Conservation (phyloP, 1,139 yeast genomes). For the Hemisphaericaspora subhashii region DNA sequence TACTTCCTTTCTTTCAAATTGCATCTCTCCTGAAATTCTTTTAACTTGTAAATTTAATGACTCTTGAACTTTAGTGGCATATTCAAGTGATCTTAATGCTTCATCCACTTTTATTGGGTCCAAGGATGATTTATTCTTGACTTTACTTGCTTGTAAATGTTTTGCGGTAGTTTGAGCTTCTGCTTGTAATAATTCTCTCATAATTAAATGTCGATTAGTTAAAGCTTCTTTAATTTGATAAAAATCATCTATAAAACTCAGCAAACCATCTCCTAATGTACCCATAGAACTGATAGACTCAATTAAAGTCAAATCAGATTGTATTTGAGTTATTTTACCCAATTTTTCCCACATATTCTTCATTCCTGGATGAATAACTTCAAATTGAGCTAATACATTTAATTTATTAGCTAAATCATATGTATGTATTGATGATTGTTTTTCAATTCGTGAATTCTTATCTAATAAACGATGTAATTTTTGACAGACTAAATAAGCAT, state of each 20-base stretch:
- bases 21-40: conserved; percentile 83
- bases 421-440: conserved; percentile 55
- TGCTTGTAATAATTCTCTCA: conserved; percentile 84
- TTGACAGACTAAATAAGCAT: conserved; percentile 62
- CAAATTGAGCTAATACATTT: conserved; percentile 49
- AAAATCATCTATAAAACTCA: conserved; percentile 66
- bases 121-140: conserved; percentile 72
- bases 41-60: conserved; percentile 72
- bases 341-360: conserved; percentile 79
- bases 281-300: conserved; percentile 77
- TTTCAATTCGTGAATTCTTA: conserved; percentile 53
- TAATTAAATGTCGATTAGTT: conserved; percentile 86
- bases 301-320: conserved; percentile 76
- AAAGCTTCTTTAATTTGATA: conserved; percentile 89
- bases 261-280: conserved; percentile 73
- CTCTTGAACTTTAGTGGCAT: conserved; percentile 77
- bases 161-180: conserved; percentile 70
- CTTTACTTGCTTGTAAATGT: conserved; percentile 72
- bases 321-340: conserved; percentile 63
- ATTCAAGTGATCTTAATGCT: conserved; percentile 76
- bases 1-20: conserved; percentile 65
- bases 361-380: conserved; percentile 63
- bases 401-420: conserved; percentile 68
- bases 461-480: conserved; percentile 59
- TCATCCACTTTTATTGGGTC: conserved; percentile 91